Base-by-base conservation (phyloP, 2,329 filamentous ascomycete species). In the Calonectria naviculata region DNA sequence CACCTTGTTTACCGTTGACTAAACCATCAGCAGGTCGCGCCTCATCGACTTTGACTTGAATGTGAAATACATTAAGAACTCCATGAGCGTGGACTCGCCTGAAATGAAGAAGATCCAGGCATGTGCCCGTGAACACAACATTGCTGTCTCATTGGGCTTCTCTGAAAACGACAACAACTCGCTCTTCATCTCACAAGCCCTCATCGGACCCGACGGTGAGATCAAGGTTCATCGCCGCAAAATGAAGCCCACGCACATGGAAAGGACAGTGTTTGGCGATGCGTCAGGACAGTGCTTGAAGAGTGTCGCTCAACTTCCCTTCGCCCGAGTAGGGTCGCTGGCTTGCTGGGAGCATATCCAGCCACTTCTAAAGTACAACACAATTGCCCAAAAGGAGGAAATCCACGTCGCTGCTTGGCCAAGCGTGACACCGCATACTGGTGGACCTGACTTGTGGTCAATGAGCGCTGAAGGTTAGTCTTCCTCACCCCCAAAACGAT, bases 231-330 rank as follows among this genome's bases (percentile, higher is more conserved):
- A 83, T 44, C 83, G 85, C 4, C 82, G 85, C 19, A 89, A 89
- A 78, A 80, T 88, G 73, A 89, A 89, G 75, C 83, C 86, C 0
- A 88, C 86, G 1, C 86, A 88, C 67, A 84, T 89, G 80, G 87
- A 89, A 76, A 81, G 85, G 2, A 85, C 84, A 5, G 71, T 88
- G 24, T 89, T 84, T 56, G 86, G 86, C 5, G 87, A 89, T 66
- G 83, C 82, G 0, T 77, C 77, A 0, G 84, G 80, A 1, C 73
- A 81, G 1, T 81, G 78, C 19, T 76, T 88, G 4, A 72, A 76
- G 5, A 83, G 77, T 41, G 85, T 87, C 4, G 81, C 77, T 0
- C 78, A 84, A 62, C 69, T 78, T 21, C 65, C 78, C 67, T 79
- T 83, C 47, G 85, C 81, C 6, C 80, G 81, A n/a, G 80, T 87